These are phyloP conservation scores for Tylopilus plumbeoviolaceoides DNA, from an alignment of 768 basidiomycete genomes.

Conservation along the genomic window DNA sequence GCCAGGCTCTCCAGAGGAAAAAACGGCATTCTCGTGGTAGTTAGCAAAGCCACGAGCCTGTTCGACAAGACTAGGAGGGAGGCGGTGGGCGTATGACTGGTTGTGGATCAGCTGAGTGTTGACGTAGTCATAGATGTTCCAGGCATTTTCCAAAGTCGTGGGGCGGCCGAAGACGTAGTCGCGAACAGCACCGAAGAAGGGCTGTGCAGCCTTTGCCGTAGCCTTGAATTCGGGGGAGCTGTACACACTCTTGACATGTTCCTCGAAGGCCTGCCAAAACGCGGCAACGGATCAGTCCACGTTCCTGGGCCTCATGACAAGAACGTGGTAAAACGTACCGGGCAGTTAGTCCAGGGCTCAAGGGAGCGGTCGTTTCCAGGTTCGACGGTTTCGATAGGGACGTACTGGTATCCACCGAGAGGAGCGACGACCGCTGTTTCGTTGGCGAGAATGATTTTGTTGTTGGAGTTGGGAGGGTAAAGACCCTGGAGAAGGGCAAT, in stretches of 20 bases:
- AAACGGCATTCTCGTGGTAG: conserved; percentile 76
- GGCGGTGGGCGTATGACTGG: conserved; percentile 72
- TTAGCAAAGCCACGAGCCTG: conserved; percentile 73
- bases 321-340: conserved; percentile 32
- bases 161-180: conserved; percentile 73
- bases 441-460: conserved; percentile 76
- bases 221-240: conserved; percentile 63
- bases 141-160: conserved; percentile 64
- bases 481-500: conserved; percentile 83
- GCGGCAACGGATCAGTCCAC: conserved; percentile 11
- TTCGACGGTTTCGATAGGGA: conserved; percentile 87
- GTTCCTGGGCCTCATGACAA: neutral
- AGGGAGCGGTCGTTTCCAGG: conserved; percentile 78
- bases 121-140: conserved; percentile 79
- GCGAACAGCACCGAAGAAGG: conserved; percentile 62
- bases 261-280: conserved; percentile 51
- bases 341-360: conserved; percentile 73
- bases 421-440: conserved; percentile 68
- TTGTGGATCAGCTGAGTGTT: conserved; percentile 77
- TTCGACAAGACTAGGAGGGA: conserved; percentile 74
- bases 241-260: conserved; percentile 59
- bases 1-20: conserved; percentile 55
- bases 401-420: conserved; percentile 81
- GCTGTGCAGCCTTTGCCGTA: conserved; percentile 48
- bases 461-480: conserved; percentile 73